Evolutionary conservation across 2,329 filamentous ascomycete species (phyloP), one percentile per base, ranked within the genome.

Genomic region (Elsinoe batatas): DNA sequence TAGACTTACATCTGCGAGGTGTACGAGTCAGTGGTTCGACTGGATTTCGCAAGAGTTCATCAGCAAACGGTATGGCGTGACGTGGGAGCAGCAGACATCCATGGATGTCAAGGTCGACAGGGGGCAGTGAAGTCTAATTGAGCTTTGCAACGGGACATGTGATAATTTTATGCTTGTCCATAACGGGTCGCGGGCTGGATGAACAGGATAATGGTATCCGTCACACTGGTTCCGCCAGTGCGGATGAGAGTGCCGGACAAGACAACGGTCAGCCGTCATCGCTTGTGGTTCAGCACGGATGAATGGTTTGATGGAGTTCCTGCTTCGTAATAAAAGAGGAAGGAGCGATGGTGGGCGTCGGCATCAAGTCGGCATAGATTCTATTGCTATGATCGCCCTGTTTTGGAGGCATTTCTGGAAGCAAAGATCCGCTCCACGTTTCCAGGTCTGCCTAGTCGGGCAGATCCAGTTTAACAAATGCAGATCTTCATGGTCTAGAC

Each of bases 401-500:
- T 11, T 13, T 37, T 26, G 13, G 30, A 3, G 15, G 17, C 47
- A 37, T 51, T 51, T 51, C 47, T 51, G 47, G 47, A 36, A 38
- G 33, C 13, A 35, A 17, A 17, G 13, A 22, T 44, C 30, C 44
- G 44, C 44, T 35, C 44, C 47, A 51, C 33, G 47, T 51, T 51
- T 51, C 47, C 30, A 11, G 47, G n/a, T 51, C 26, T 30, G 26
- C 26, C 26, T 30, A 30, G 26, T 30, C 33, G 22, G 32, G 47
- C 33, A 51, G 51, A 43, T 54, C 20, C 36, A 32, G 35, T 18
- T 35, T 26, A 37, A 54, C 15, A 22, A 42, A 33, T 42, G 51
- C 12, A 30, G 51, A 54, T 54, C 51, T 32, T 15, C 1, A 4
- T 30, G 51, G 51, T 54, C 51, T 54, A 44, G 51, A 42, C 36